phyloP scores from a whole-genome alignment of 2,329 filamentous ascomycete species.

The Fusarium nematophilum region DNA sequence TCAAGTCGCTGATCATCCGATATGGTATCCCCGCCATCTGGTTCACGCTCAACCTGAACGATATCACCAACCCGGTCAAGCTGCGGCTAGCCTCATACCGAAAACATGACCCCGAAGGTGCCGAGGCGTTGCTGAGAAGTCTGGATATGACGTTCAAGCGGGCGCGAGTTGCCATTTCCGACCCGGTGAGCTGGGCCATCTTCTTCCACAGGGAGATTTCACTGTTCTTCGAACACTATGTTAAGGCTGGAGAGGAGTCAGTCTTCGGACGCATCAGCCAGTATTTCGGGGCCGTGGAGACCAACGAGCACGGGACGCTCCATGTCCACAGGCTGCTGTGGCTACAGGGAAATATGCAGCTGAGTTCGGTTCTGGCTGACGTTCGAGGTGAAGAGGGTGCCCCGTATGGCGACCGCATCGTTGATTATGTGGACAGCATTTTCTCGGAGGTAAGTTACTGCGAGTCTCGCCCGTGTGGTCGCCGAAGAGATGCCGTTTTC shows the following conservation, averaged over 20 bases:
- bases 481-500: too few relatives aligned
- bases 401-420: neutral
- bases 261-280: neutral
- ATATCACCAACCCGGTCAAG: conserved; percentile 6
- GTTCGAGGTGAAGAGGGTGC: neutral
- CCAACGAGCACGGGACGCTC: conserved; percentile 9
- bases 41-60: conserved; percentile 6
- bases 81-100: neutral
- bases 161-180: neutral
- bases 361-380: neutral
- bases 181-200: conserved; percentile 16
- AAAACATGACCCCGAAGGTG: neutral
- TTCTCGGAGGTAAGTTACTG: conserved; percentile 21
- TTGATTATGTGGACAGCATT: conserved; percentile 13
- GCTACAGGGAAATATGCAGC: conserved; percentile 6
- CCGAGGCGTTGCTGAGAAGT: neutral
- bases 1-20: conserved; percentile 1
- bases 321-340: conserved; percentile 10
- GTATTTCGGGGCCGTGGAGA: conserved; percentile 3
- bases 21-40: conserved; percentile 1
- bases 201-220: conserved; percentile 7
- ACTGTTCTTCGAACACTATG: conserved; percentile 9
- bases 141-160: neutral
- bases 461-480: too few relatives aligned
- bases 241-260: neutral